Percentiles rank a stretch among this genome's conserved stretches.
These are phyloP conservation scores for Paracamarosporium sp. DNA, from an alignment of 2,329 filamentous ascomycete genomes.

Conservation along the genomic window DNA sequence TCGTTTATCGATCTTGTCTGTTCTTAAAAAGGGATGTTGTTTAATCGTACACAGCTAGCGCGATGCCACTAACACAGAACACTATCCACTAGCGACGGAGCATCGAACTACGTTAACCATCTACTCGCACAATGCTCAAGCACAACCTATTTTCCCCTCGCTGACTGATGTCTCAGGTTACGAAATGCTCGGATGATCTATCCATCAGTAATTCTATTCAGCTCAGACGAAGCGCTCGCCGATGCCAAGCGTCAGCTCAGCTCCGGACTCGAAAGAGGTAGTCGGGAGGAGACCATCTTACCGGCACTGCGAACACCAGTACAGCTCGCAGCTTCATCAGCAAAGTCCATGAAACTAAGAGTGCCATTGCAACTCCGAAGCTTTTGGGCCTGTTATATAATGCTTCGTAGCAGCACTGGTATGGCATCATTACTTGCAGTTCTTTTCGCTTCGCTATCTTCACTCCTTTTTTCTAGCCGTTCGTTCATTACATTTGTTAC, in stretches of 20 bases:
- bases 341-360: background rate
- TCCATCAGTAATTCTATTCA: background rate
- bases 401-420: background rate
- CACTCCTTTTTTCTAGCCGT: background rate
- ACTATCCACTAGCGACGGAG: background rate
- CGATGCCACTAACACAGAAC: background rate
- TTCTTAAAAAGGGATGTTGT: too few relatives aligned
- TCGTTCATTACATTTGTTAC: background rate
- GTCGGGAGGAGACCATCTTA: background rate
- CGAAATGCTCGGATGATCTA: background rate
- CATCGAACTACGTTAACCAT: background rate
- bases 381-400: background rate
- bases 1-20: too few relatives aligned
- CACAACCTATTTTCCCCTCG: too few relatives aligned
- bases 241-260: constrained; percentile 2
- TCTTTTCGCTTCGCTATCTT: background rate
- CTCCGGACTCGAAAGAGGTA: background rate
- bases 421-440: background rate
- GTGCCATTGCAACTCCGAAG: background rate
- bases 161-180: background rate
- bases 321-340: background rate
- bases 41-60: background rate
- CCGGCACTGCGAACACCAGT: background rate
- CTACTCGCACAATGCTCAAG: background rate
- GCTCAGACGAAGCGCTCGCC: background rate